Percentiles rank a stretch among this genome's conserved stretches.
Evolutionary conservation across 768 basidiomycete genomes (phyloP).

Genomic region (Suillus lakei): DNA sequence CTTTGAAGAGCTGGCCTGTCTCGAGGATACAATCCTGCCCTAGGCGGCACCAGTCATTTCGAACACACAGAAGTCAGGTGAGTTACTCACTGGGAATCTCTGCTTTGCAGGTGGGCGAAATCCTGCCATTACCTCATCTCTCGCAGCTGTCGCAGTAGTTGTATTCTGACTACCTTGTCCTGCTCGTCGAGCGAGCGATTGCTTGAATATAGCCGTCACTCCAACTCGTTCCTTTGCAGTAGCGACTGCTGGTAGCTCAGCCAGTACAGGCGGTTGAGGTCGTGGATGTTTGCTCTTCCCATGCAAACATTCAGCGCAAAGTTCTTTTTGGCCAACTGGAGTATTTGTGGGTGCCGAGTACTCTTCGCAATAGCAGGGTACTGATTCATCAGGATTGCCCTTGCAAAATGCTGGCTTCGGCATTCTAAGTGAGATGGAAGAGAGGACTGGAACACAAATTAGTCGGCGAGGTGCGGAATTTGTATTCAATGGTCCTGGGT

Average conservation of each 20-base stretch:
- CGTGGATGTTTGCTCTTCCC: neutral
- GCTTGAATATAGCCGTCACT: too few relatives aligned
- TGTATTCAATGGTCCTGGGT: constrained; percentile 6
- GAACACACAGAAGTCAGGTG: neutral
- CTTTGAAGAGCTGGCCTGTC: neutral
- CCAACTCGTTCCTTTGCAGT: too few relatives aligned
- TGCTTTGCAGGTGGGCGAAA: too few relatives aligned
- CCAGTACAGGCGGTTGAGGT: neutral
- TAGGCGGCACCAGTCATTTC: neutral
- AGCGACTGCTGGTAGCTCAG: too few relatives aligned
- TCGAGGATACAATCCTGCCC: neutral
- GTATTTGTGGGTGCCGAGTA: neutral
- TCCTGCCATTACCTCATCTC: too few relatives aligned
- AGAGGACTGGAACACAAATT: neutral
- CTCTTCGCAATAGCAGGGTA: neutral
- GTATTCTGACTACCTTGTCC: too few relatives aligned
- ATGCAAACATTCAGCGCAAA: neutral
- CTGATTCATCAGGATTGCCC: neutral
- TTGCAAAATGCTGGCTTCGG: neutral
- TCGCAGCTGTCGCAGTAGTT: too few relatives aligned
- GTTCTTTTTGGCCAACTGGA: neutral
- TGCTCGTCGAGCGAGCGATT: too few relatives aligned
- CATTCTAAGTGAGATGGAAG: neutral
- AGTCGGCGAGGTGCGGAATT: neutral
- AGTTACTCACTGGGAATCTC: too few relatives aligned